Evolutionary conservation across 805 yeast species (phyloP), one percentile per base, ranked within the genome.

Genomic region (Spathaspora arborariae): DNA sequence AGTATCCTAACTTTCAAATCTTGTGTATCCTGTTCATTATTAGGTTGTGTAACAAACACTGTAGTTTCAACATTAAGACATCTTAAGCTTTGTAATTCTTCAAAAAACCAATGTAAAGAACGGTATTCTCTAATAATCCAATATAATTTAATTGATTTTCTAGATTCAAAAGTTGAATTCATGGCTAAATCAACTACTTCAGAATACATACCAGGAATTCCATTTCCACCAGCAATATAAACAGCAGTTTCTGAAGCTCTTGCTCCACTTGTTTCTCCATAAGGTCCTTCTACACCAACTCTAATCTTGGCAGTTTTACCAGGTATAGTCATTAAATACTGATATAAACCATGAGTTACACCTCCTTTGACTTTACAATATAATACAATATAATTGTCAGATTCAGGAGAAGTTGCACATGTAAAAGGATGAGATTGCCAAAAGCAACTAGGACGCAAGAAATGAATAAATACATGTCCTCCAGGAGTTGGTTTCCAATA

Each of bases 381-480:
- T 48, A 20, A 67, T 56, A 20, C 52, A 54, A 44, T 59, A 47
- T 74, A 69, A 35, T 79, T 72, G 8, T 46, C 53, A 11, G 44
- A 47, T 45, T 9, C 53, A 45, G 47, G 48, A 22, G 11, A 9
- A 21, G 48, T 46, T 4, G 68, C 63, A 45, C 62, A 65, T 0
- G 87, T 80, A 53, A 83, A 82, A 1, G 89, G 89, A 58, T 83
- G 88, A 0, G 86, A 80, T 55, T 82, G 84, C 79, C 83, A 79
- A 54, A 80, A 78, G 53, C 75, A 62, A 33, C 66, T 52, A 38
- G 70, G 67, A 24, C 56, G 64, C 38, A 79, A 53, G 50, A 78
- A 69, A 52, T 78, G 80, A 18, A 83, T 58, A 64, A 79, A 83
- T 20, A 80, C 79, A 59, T 79, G 83, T 16, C 82, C 81, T 1